A percentile compares a stretch with the other conserved stretches of the same genome.
Conservation (phyloP, 2,329 filamentous ascomycete species). For the Fusarium austroafricanum region DNA sequence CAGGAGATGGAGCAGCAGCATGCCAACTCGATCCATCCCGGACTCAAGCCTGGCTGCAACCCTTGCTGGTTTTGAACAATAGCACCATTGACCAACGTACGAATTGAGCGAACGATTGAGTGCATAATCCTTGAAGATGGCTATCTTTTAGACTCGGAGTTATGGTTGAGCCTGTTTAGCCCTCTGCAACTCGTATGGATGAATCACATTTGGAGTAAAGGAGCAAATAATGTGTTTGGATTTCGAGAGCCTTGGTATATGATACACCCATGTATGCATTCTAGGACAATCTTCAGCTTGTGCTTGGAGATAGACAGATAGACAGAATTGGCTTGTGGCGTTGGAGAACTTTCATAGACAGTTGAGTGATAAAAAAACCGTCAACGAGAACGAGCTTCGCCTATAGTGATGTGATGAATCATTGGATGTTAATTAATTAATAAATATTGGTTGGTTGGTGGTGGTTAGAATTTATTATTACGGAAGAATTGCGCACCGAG, state of each 20-base stretch:
- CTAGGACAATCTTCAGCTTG: neutral
- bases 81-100: neutral
- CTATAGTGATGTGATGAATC: neutral
- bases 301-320: neutral
- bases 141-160: neutral
- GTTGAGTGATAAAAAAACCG: neutral
- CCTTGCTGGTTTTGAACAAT: constrained; percentile 9
- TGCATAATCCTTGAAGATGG: neutral
- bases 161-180: neutral
- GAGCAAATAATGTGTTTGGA: neutral
- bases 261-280: neutral
- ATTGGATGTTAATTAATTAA: neutral
- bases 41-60: constrained; percentile 9
- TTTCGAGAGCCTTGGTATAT: neutral
- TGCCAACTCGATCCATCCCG: neutral
- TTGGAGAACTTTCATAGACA: neutral
- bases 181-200: neutral
- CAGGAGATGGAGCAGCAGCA: neutral
- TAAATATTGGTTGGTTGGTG: neutral
- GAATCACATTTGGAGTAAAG: neutral
- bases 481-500: constrained; percentile 45
- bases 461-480: neutral
- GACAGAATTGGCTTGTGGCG: neutral
- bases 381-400: neutral
- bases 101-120: neutral